Evolutionary conservation across 805 yeast species (phyloP), one percentile per base, ranked within the genome.

Genomic region (Wickerhamomyces mucosus): DNA sequence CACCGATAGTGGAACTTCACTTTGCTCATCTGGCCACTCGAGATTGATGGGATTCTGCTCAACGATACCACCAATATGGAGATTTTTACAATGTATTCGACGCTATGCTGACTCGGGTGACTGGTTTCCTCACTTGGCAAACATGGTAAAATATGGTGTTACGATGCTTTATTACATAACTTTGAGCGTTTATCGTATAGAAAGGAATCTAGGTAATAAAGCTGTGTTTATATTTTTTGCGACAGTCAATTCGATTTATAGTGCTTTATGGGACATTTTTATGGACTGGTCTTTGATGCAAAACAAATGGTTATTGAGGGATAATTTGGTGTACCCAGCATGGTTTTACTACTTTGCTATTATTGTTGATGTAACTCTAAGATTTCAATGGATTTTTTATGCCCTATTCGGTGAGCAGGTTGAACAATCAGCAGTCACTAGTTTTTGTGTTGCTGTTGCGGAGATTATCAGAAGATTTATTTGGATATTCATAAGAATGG

Each of bases 211-310:
- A 19, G 21, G 41, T 2, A 45, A 55, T 15, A 63, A 78, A 34
- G 73, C 72, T 0, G 61, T 72, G 2, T 81, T 86, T 48, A 81
- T 89, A 14, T 55, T 75, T 0, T 70, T 86, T 59, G 96, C 94
- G 0, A 50, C 71, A 0, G 43, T 84, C 24, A 88, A 92, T 53
- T 74, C 96, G 0, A 31, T 77, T 1, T 71, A 70, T 48, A 68
- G 88, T 21, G 56, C 80, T 0, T 41, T 75, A 4, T 92, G 98
- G 98, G 98, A 92, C 56, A 60, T 92, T 6, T 61, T 88, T 26
- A 85, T 92, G 95, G 98, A 92, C 61, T 92, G 95, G 89, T 86
- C 96, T 3, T 60, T 92, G 46, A 65, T 81, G 35, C 95, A 84
- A 53, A 61, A 72, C 18, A 67, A 80, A 51, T 56, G 56, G 35